Evolutionary conservation across 2,329 filamentous ascomycete genomes (phyloP).

Genomic region (Trichoderma lentiforme): DNA sequence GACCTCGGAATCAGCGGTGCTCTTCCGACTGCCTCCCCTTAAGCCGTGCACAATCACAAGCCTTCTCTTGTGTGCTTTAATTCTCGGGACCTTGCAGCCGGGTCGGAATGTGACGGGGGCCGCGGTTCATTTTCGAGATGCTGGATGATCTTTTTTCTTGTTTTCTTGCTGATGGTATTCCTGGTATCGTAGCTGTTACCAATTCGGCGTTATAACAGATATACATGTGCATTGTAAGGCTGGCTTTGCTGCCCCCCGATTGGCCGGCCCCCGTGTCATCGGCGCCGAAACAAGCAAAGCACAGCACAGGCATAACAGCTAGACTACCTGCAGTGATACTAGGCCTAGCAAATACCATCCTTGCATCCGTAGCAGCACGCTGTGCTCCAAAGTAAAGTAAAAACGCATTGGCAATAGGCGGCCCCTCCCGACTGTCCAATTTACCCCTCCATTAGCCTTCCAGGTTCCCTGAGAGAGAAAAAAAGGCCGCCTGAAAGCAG

Average conservation of each 20-base stretch:
- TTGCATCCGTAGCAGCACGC: not conserved
- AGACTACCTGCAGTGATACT: not conserved
- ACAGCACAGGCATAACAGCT: not conserved
- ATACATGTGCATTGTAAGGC: not conserved
- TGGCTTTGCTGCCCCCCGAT: not conserved
- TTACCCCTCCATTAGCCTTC: not conserved
- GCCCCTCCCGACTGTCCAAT: not conserved
- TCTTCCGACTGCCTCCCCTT: too few species aligned
- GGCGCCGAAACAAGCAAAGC: not conserved
- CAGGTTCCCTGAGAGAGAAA: not conserved
- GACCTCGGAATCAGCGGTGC: constrained; percentile 16
- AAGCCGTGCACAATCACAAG: constrained; percentile 4
- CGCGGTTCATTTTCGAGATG: not conserved
- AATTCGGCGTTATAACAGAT: not conserved
- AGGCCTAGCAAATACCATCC: not conserved
- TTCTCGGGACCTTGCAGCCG: not conserved
- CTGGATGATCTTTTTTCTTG: not conserved
- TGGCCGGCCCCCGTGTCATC: not conserved
- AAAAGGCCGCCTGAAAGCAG: not conserved
- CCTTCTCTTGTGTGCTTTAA: not conserved
- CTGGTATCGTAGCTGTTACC: not conserved
- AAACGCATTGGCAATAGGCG: not conserved
- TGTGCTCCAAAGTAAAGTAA: not conserved
- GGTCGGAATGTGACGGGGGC: constrained; percentile 15
- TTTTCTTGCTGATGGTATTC: not conserved